Evolutionary conservation across 2,329 filamentous ascomycete genomes (phyloP), one percentile per base, ranked within the genome.

Genomic region (Lachnellula hyalina): DNA sequence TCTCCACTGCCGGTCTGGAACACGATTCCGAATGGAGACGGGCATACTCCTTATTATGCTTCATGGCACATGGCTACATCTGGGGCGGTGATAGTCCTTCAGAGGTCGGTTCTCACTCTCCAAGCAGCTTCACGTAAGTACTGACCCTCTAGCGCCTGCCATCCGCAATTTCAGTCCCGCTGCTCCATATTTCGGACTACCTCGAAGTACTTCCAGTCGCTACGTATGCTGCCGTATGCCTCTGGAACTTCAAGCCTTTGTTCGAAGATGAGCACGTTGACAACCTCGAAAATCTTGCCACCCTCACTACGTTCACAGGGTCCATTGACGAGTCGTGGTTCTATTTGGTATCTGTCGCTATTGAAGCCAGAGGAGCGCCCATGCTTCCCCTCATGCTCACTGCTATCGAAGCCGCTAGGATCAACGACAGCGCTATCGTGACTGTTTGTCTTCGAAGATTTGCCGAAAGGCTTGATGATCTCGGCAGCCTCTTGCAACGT

Each of bases 291-390:
- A 97, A 99, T 65, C 80, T 99, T 53, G 85, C 90, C 41, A 94
- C 90, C 2, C 78, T 97, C 57, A 84, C 85, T 66, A 96, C 94
- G 15, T 95, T 96, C 68, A 97, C 94, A 15, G 94, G 94, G 49
- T 92, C 91, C 7, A 77, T 96, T 53, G 94, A 99, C 69, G 94
- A 99, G 74, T 96, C 94, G 59, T 99, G 94, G 94, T 99, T 99
- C 70, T 99, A 97, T 70, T 79, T 99, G 12, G 84, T 97, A 51
- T 96, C 91, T 0, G 89, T 96, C 3, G 94, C 93, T 59, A 96
- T 99, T 61, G 94, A 99, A 73, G 91, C 92, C 52, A 86, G 90
- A 53, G 93, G 90, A 25, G 94, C 86, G 0, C 89, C 91, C 3
- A 88, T 92, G 55, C 85, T 99, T 51, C 85, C 91, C 0, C 75